Conservation (phyloP, 805 yeast species). For the Starmerella floricola region DNA sequence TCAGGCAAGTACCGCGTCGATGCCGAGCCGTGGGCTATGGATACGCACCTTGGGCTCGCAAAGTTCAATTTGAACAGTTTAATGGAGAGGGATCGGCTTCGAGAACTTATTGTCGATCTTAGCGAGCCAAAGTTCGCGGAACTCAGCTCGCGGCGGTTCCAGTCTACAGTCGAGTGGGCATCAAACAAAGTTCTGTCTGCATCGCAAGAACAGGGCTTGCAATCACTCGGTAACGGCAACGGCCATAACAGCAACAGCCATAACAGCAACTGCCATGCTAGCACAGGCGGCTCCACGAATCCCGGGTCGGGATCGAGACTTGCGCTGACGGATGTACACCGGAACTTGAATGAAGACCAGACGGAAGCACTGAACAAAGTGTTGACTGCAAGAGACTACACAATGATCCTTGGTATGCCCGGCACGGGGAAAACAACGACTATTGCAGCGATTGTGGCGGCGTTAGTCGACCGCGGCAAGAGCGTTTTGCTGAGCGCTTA, state of each 20-base stretch:
- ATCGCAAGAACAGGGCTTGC: no score
- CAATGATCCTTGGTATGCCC: constrained; percentile 89
- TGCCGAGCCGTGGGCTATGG: constrained; percentile 67
- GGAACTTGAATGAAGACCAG: constrained; percentile 58
- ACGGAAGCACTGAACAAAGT: constrained; percentile 52
- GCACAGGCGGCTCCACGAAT: no score
- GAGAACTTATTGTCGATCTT: constrained; percentile 43
- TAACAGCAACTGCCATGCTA: no score
- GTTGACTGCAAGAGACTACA: constrained; percentile 56
- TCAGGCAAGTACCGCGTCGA: constrained; percentile 50
- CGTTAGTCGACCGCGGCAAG: constrained; percentile 48
- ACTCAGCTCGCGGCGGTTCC: constrained; percentile 5
- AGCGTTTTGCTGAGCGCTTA: constrained; percentile 70
- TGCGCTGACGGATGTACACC: neutral
- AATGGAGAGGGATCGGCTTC: constrained; percentile 35
- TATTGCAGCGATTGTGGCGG: constrained; percentile 59
- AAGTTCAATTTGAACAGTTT: constrained; percentile 63
- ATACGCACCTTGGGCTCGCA: constrained; percentile 62
- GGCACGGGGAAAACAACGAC: constrained; percentile 95
- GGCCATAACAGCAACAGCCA: no score
- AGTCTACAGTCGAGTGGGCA: constrained; percentile 13
- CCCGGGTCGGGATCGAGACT: no score
- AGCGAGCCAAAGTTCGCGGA: constrained; percentile 9
- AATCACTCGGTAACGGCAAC: no score
- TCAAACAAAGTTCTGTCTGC: constrained; percentile 10